phyloP scores from a whole-genome alignment of 441 rosid genomes.

The Mallotus repandus region DNA sequence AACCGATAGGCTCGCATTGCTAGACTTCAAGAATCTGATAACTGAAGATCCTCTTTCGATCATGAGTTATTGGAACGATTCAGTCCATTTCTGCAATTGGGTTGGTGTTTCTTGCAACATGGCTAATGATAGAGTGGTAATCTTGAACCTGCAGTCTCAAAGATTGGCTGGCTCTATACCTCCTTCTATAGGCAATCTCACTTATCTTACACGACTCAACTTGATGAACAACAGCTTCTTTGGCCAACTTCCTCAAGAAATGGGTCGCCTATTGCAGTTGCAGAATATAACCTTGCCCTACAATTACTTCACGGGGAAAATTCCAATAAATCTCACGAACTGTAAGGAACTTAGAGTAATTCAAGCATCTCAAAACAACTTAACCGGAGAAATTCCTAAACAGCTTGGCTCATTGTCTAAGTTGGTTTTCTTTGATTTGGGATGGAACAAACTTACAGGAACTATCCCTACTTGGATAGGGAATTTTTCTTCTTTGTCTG shows the following conservation, averaged over 20 bases:
- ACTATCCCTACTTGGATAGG: constrained; percentile 44
- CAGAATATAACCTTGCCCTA: constrained; percentile 26
- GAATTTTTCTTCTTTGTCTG: constrained; percentile 37
- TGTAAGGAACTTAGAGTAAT: constrained; percentile 25
- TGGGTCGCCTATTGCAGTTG: constrained; percentile 36
- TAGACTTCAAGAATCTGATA: constrained; percentile 36
- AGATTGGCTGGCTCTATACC: constrained; percentile 41
- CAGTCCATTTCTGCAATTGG: constrained; percentile 44
- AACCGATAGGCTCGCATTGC: constrained; percentile 32
- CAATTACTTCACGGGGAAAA: constrained; percentile 34
- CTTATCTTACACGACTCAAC: constrained; percentile 32
- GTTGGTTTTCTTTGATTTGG: constrained; percentile 24
- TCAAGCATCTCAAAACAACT: constrained; percentile 24
- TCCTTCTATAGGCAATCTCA: constrained; percentile 41
- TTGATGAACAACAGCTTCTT: constrained; percentile 31
- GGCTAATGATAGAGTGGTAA: constrained; percentile 26
- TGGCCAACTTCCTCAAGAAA: constrained; percentile 36
- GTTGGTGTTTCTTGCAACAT: constrained; percentile 36
- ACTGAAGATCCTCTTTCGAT: constrained; percentile 34
- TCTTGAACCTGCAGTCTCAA: constrained; percentile 29
- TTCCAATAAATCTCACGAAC: constrained; percentile 33
- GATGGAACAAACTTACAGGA: constrained; percentile 41
- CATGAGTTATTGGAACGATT: constrained; percentile 41
- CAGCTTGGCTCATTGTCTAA: constrained; percentile 33
- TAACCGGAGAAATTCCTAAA: constrained; percentile 37